Evolutionary conservation across 371 early-diverging fungal genomes (phyloP), one percentile per base, ranked within the genome.

Genomic region (Lichtheimia ramosa): DNA sequence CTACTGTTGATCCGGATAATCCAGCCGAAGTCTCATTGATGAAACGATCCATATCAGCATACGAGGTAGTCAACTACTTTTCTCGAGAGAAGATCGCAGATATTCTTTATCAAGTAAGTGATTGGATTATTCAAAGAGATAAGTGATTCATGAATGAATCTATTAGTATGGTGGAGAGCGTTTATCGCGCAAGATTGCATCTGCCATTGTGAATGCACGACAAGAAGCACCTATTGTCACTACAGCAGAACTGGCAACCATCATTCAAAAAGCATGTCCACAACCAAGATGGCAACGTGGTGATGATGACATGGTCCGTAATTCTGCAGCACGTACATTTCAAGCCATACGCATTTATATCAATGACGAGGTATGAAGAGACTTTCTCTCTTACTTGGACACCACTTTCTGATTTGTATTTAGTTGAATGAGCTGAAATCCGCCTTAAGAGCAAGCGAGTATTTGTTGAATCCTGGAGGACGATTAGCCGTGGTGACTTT

Each of bases 271-370:
- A 18, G 77, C 81, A 20, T 73, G 83, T 60, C 86, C 85, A 14
- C 77, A 73, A 20, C 76, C 76, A n/a, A 59, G 70, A 21, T 76
- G 82, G 71, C 67, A 75, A 15, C 68, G 74, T 20, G 75, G 77
- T 8, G 65, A 70, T 48, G 83, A 81, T 41, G 73, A 79, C 48
- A 71, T 78, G 66, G 43, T 77, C 8, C 59, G 79, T 12, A 74
- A 87, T 46, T 79, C 84, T 3, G 81, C 81, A 2, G 78, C 79
- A 12, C 73, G 85, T 24, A 76, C 83, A 5, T 82, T 83, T 48
- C 84, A 83, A 61, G 83, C 84, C 0, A 59, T 92, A 20, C 65
- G 92, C 13, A 89, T 92, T 6, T 83, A 79, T 56, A 79, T 90
- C 46, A 92, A 92, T 56, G 83, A 90, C 50, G 92, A 91, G 79